Evolutionary conservation across 768 basidiomycete species (phyloP).

Genomic region (Nevesoporus exiguus): DNA sequence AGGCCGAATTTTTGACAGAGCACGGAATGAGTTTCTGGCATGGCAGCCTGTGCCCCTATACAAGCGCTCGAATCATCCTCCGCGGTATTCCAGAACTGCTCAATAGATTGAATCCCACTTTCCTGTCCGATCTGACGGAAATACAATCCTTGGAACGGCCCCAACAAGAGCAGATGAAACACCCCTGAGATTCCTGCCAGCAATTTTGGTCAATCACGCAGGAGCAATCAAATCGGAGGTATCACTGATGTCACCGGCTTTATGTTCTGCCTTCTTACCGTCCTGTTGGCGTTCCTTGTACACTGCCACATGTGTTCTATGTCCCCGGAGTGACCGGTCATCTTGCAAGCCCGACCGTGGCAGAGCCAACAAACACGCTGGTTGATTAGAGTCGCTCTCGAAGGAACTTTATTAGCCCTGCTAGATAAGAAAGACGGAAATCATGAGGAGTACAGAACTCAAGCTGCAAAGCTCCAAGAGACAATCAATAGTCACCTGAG

Average conservation of each 20-base stretch:
- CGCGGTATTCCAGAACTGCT: not conserved
- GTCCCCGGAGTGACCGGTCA: not conserved
- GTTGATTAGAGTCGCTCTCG: not conserved
- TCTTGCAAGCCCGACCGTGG: not conserved
- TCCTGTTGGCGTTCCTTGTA: not conserved
- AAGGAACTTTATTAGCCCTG: not conserved
- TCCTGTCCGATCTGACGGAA: conserved; percentile 1
- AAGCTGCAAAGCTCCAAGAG: not conserved
- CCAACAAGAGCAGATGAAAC: conserved; percentile 6
- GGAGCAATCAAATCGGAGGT: not conserved
- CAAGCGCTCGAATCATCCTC: not conserved
- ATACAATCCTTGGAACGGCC: not conserved
- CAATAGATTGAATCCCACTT: not conserved
- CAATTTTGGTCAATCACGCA: not conserved
- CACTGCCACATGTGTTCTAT: conserved; percentile 1
- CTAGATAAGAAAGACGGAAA: not conserved
- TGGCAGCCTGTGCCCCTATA: not conserved
- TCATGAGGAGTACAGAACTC: not conserved
- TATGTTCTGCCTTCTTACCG: not conserved
- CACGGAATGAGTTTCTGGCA: not conserved
- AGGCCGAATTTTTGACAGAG: not conserved
- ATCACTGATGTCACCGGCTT: not conserved
- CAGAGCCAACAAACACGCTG: not conserved
- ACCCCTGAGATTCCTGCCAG: conserved; percentile 4
- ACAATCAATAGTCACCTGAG: no score